These are phyloP conservation scores for Funneliformis caledonium DNA, from an alignment of 371 early-diverging fungal species.

Conservation along the genomic window DNA sequence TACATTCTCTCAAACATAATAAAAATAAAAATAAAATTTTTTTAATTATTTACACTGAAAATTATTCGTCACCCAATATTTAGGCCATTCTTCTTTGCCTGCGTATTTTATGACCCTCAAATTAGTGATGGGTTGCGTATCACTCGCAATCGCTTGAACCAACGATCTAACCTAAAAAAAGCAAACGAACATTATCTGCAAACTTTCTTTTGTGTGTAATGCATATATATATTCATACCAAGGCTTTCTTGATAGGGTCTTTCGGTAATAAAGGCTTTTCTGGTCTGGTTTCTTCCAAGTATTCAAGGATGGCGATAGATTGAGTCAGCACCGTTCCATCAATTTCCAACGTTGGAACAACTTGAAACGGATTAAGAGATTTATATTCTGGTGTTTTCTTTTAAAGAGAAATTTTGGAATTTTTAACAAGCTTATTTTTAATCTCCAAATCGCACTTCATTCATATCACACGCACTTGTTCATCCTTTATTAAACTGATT, in stretches of 20 bases:
- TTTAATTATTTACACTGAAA: constrained; percentile 60
- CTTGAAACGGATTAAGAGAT: constrained; percentile 66
- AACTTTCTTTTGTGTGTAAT: background rate
- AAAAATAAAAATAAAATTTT: constrained; percentile 1
- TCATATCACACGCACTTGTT: constrained; percentile 59
- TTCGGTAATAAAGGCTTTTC: constrained; percentile 74
- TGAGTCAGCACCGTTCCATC: constrained; percentile 65
- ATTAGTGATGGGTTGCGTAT: constrained; percentile 92
- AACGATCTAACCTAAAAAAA: constrained; percentile 69
- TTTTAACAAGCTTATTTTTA: background rate
- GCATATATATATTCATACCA: constrained; percentile 47
- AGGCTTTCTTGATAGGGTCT: constrained; percentile 65
- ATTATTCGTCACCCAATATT: constrained; percentile 62
- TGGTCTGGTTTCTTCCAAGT: constrained; percentile 81
- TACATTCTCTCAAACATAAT: background rate
- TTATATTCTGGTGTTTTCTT: constrained; percentile 59
- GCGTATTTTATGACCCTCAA: constrained; percentile 69
- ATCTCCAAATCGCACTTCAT: background rate
- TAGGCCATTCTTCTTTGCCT: constrained; percentile 69
- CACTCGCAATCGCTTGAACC: constrained; percentile 72
- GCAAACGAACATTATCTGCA: background rate
- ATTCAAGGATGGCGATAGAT: constrained; percentile 86
- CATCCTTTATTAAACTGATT: constrained; percentile 72
- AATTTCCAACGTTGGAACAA: constrained; percentile 74
- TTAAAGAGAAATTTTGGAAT: background rate